Base-by-base conservation (phyloP, 2,329 filamentous ascomycete species). In the Teratosphaeria gauchensis region DNA sequence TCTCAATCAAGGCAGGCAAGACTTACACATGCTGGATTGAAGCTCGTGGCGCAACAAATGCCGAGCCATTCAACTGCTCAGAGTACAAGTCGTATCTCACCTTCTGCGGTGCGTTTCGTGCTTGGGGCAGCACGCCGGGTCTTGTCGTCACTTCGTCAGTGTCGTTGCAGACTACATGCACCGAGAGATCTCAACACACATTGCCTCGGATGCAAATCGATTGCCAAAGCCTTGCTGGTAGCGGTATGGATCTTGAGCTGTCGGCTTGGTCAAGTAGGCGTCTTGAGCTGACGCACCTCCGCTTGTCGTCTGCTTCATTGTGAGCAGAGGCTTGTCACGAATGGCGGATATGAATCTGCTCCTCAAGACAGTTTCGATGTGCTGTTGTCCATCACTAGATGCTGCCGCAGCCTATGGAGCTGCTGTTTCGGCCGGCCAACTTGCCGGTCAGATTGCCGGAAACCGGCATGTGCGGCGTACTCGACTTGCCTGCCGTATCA, bases 21-120 rank as follows among this genome's bases (percentile, higher is more conserved):
- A 33, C 58, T 16, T 35, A 60, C 58, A 58, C 59, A 54, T 62
- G 61, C n/a, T 62, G 59, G 8, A 68, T 66, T 60, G 69, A 59
- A 60, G 58, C 61, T 19, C 69, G 59, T 16, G 67, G 60, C 12
- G 68, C 60, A 11, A 69, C 60, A 56, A 71, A 70, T 0, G 66
- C 59, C 24, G 68, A 66, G 42, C 67, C 67, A 54, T 69, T 71
- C 32, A 71, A 59, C 61, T 62, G 42, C 57, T 71, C 69, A 5
- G 69, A 66, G 35, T 67, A 69, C 12, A 71, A 59, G 30, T 65
- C 68, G 55, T 68, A 69, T 57, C 71, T 74, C 59, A 72, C 74
- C 46, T 70, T 71, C 57, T 70, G 68, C 6, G 69, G 69, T 38
- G 62, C 61, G 56, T 70, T 71, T 57, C 58, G 48, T 7, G 55